A percentile compares a stretch with the other conserved stretches of the same genome.
Evolutionary conservation across 139 green algal species (phyloP).

Genomic region (Parachlorella kessleri): DNA sequence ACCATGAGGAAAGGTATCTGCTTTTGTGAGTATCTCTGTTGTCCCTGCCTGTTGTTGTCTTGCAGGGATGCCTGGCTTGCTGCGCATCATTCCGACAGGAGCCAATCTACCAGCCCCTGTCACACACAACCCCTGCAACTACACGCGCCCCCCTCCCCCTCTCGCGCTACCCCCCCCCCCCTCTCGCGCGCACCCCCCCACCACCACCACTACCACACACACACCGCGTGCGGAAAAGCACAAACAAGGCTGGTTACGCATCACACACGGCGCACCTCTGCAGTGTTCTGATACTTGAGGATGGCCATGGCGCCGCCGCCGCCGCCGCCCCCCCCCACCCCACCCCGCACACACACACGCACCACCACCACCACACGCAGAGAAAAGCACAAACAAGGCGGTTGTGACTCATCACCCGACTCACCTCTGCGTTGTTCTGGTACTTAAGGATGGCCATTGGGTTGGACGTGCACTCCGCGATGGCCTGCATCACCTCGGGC

Average conservation of each 20-base stretch:
- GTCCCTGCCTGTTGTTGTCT: not conserved
- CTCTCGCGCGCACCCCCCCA: not conserved
- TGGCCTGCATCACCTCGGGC: conserved; percentile 79
- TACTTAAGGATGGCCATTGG: conserved; percentile 88
- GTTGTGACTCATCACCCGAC: conserved; percentile 46
- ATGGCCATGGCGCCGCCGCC: conserved; percentile 45
- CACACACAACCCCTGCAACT: not conserved
- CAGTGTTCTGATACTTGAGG: conserved; percentile 83
- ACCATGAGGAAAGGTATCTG: not conserved
- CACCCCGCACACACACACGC: not conserved
- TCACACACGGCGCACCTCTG: not conserved
- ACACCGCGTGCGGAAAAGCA: too few relatives aligned
- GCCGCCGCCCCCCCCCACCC: not conserved
- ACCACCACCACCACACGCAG: too few relatives aligned
- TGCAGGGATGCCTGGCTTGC: not conserved
- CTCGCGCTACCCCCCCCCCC: too few relatives aligned
- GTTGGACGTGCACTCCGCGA: conserved; percentile 83
- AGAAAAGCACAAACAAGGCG: too few relatives aligned
- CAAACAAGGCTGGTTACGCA: not conserved
- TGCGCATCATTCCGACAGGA: not conserved
- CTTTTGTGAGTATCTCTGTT: not conserved
- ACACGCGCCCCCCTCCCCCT: not conserved
- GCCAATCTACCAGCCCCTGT: not conserved
- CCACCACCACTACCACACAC: too few relatives aligned
- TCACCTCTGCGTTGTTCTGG: conserved; percentile 80